A percentile compares a stretch with the other conserved stretches of the same genome.
phyloP scores from a whole-genome alignment of 306 rosid genomes.

The Vigna nakashimae region DNA sequence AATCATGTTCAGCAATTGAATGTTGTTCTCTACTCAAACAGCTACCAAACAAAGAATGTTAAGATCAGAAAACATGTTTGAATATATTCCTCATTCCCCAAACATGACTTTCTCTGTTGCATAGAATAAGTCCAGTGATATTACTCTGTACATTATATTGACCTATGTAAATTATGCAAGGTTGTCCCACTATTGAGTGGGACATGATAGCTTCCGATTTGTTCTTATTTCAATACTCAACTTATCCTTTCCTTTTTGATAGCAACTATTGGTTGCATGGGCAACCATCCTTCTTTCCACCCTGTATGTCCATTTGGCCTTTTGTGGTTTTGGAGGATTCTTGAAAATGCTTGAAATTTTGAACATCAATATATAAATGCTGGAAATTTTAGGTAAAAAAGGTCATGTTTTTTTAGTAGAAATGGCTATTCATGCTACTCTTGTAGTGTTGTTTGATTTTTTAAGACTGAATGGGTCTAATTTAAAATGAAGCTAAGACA shows the following conservation, averaged over 20 bases:
- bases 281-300: not conserved
- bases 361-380: conserved; percentile 32
- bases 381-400: conserved; percentile 20
- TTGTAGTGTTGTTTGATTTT: conserved; percentile 19
- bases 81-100: conserved; percentile 6
- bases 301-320: conserved; percentile 29
- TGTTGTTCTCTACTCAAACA: conserved; percentile 33
- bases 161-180: conserved; percentile 24
- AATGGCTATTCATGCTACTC: conserved; percentile 15
- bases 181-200: conserved; percentile 31
- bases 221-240: conserved; percentile 26
- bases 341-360: conserved; percentile 31
- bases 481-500: conserved; percentile 34
- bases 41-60: conserved; percentile 33
- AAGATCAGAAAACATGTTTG: conserved; percentile 29
- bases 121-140: not conserved
- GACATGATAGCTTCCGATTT: conserved; percentile 35
- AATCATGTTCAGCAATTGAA: conserved; percentile 38
- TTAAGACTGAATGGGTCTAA: conserved; percentile 11
- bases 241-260: conserved; percentile 32
- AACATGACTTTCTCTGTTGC: conserved; percentile 30
- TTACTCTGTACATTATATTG: not conserved
- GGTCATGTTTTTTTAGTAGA: conserved; percentile 26
- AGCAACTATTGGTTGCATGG: conserved; percentile 42
- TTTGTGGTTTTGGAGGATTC: conserved; percentile 21